Evolutionary conservation across 2,329 filamentous ascomycete genomes (phyloP), one percentile per base, ranked within the genome.

Genomic region (Penicillium sp.): DNA sequence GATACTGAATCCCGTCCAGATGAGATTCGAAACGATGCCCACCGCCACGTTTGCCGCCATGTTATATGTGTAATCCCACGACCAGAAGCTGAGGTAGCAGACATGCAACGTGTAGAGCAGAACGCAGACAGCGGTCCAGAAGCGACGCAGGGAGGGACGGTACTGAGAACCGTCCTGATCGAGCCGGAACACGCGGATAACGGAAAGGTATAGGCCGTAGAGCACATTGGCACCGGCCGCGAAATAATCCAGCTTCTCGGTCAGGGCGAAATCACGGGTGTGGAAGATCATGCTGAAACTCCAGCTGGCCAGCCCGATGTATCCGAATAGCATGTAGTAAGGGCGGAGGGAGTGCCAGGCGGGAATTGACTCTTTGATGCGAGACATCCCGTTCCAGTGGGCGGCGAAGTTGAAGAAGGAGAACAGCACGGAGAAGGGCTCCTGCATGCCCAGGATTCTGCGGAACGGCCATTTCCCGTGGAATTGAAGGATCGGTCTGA

Each of bases 401-500:
- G 92, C 93, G 63, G 88, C 83, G 67, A 94, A 88, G 80, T 99
- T 99, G 68, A 95, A 84, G 48, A 96, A 81, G 61, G 90, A 96
- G 81, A 97, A 99, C 68, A 97, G 79, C 62, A 97, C 93, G 47
- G 88, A 92, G 72, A 92, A 91, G 55, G 93, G 92, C 77, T 99
- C 94, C 77, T 99, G 94, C 79, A 96, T 88, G 72, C 94, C 94
- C 50, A 95, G 76, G 68, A 97, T 83, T 62, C 94, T 89, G 73
- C 87, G 81, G 77, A 99, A 99, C 38, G 94, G 94, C 94, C 94
- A 99, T 83, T 99, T 99, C 31, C 94, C 94, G 78, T 99, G 92
- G 80, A 92, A 99, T 77, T 99, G 94, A 53, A 93, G 87, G 46
- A 97, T 75, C 10, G 86, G 83, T 29, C 85, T 73, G 58, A 83